Conservation (phyloP, 495 filamentous ascomycete genomes). For the Lichenothelia convexa region DNA sequence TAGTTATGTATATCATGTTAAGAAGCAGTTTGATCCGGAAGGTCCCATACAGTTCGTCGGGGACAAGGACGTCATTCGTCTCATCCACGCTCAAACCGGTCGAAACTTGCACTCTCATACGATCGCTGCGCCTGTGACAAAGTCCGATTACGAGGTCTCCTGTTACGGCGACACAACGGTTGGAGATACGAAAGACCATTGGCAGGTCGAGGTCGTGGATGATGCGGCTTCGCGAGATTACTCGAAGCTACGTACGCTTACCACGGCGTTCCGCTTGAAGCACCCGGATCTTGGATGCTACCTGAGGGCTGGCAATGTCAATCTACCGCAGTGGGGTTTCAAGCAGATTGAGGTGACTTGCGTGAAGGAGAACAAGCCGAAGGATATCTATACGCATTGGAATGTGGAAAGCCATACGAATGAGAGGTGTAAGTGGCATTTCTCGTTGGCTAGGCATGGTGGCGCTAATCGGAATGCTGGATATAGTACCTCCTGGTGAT, state of each 20-base stretch:
- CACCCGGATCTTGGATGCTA: conserved; percentile 79
- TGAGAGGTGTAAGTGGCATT: conserved; percentile 67
- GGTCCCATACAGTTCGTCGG: conserved; percentile 53
- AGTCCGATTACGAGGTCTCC: conserved; percentile 81
- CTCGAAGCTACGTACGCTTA: conserved; percentile 77
- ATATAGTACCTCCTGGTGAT: conserved; percentile 72
- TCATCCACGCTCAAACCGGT: conserved; percentile 90
- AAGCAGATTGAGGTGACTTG: conserved; percentile 98
- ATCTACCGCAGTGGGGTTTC: conserved; percentile 97
- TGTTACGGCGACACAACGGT: conserved; percentile 93
- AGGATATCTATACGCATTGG: conserved; percentile 94
- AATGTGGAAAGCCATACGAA: conserved; percentile 93
- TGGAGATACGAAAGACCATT: conserved; percentile 96
- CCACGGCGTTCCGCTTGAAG: conserved; percentile 78
- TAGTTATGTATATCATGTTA: no score
- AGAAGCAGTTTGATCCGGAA: conserved; percentile 56
- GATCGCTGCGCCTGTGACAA: conserved; percentile 73
- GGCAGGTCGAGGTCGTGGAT: conserved; percentile 78
- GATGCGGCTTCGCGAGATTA: conserved; percentile 75
- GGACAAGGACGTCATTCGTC: conserved; percentile 60
- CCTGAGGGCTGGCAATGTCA: conserved; percentile 85
- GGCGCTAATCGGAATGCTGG: no score
- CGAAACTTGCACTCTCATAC: conserved; percentile 91
- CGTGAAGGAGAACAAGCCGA: conserved; percentile 78
- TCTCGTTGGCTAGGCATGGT: no score